Conservation (phyloP, 2,329 filamentous ascomycete species). For the Aureobasidium namibiae region DNA sequence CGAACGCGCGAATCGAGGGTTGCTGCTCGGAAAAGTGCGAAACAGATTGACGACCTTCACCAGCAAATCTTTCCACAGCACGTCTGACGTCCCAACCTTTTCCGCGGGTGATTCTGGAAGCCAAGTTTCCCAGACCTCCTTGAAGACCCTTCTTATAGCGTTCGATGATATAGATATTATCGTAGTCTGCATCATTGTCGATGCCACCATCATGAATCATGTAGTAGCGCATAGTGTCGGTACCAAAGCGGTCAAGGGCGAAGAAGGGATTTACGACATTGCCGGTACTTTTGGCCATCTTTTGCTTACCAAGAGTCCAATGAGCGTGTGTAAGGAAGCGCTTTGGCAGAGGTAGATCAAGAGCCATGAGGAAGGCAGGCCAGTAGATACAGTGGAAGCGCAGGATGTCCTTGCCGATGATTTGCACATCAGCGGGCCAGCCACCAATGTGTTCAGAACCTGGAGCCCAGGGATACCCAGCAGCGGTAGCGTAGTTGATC, state of each 20-base stretch:
- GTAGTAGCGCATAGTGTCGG: conserved; percentile 85
- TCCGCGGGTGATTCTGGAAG: conserved; percentile 54
- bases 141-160: conserved; percentile 75
- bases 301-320: conserved; percentile 84
- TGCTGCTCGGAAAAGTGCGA: background rate
- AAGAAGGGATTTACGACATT: conserved; percentile 94
- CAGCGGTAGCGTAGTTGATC: conserved; percentile 83
- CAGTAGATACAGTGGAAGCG: conserved; percentile 97
- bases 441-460: conserved; percentile 53
- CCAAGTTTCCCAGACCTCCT: conserved; percentile 70
- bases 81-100: conserved; percentile 49
- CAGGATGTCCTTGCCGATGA: conserved; percentile 94
- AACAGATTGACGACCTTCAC: background rate
- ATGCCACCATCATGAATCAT: conserved; percentile 74
- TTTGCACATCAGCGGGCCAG: conserved; percentile 88
- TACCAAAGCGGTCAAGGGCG: conserved; percentile 78
- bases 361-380: conserved; percentile 89
- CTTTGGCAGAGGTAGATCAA: conserved; percentile 69
- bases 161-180: conserved; percentile 65
- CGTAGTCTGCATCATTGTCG: conserved; percentile 71
- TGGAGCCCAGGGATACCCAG: conserved; percentile 75
- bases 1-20: conserved; percentile 23
- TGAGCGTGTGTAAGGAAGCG: conserved; percentile 83
- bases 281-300: conserved; percentile 94
- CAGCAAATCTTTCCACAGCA: conserved; percentile 24